Base-by-base conservation (phyloP, 1,284 basidiomycete genomes). In the Peniophora sp. region DNA sequence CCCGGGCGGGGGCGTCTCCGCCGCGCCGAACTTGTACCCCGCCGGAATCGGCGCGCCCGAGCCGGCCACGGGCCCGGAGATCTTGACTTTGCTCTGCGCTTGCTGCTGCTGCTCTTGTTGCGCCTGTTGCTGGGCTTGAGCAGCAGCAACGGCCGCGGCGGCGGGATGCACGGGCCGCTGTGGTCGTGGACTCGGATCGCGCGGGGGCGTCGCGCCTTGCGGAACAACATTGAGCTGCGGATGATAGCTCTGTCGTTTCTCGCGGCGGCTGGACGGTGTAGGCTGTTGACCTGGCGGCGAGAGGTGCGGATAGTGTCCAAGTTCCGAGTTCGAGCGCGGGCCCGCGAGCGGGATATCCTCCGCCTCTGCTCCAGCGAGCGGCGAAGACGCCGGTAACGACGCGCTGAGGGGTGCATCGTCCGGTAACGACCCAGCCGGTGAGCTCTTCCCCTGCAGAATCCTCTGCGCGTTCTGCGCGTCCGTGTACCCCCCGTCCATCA, bases 1-100 rank as follows among this genome's bases (percentile, higher is more conserved):
- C 2, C 63, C 64, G 24, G 77, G 75, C n/a, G 75, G 62, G 18
- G 75, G 62, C 15, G 70, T 62, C 52, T 86, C 84, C 64, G 86
- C 86, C 27, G 74, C 70, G 15, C 87, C 88, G 63, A 96, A 96
- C 66, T 92, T 92, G 75, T 88, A 92, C 0, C 93, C 92, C 44
- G 81, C 78, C 8, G 92, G 91, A 36, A 97, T 91, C 27, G 86
- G 88, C 11, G 82, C 81, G 12, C 27, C 27, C 5, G 27, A 32
- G 27, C 91, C 92, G 56, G 87, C 86, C 65, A 94, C 76, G 32
- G 93, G 93, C 0, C 81, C 89, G n/a, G 90, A 93, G 51, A 96
- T 96, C 66, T 93, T 90, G 43, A 83, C 79, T 64, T 85, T 85
- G 50, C 74, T 72, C 48, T 74, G 73, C 34, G 59, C 43, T 65